These are phyloP conservation scores for Lathyrus aphaca DNA, from an alignment of 306 rosid species.

Conservation along the genomic window DNA sequence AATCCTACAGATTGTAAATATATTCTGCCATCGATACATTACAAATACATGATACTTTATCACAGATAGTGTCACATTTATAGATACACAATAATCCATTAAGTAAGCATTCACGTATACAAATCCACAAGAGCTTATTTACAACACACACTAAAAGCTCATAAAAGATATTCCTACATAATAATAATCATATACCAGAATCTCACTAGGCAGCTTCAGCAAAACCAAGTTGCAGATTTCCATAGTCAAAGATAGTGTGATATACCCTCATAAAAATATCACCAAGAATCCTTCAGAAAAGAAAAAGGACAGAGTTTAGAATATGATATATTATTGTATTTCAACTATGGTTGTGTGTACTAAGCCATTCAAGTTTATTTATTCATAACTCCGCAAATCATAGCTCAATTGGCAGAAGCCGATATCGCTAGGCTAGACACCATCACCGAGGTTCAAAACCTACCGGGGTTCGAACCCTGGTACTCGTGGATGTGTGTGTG, in stretches of 20 bases:
- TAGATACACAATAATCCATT: slow-evolving; percentile 12
- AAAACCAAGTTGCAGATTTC: slow-evolving; percentile 70
- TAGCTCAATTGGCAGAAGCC: no score
- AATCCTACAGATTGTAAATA: not conserved
- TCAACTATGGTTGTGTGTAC: slow-evolving; percentile 1
- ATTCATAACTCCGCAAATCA: no score
- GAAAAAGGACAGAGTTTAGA: not conserved
- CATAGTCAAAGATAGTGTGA: slow-evolving; percentile 84
- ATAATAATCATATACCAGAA: slow-evolving; percentile 18
- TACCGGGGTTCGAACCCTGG: no score
- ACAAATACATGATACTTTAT: slow-evolving; percentile 13
- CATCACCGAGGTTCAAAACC: no score
- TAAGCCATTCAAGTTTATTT: slow-evolving; percentile 8
- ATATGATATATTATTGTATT: not conserved
- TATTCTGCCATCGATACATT: not conserved
- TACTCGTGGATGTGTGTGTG: no score
- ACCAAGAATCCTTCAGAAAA: slow-evolving; percentile 61
- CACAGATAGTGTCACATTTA: not conserved
- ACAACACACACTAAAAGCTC: slow-evolving; percentile 41
- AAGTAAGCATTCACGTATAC: slow-evolving; percentile 14
- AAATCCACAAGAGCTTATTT: slow-evolving; percentile 30
- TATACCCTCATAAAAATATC: slow-evolving; percentile 81
- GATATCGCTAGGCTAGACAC: no score
- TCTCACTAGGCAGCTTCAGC: slow-evolving; percentile 64
- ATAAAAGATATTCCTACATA: slow-evolving; percentile 8